phyloP scores from a whole-genome alignment of 2,329 filamentous ascomycete species.

The Albophoma yamanashiensis region DNA sequence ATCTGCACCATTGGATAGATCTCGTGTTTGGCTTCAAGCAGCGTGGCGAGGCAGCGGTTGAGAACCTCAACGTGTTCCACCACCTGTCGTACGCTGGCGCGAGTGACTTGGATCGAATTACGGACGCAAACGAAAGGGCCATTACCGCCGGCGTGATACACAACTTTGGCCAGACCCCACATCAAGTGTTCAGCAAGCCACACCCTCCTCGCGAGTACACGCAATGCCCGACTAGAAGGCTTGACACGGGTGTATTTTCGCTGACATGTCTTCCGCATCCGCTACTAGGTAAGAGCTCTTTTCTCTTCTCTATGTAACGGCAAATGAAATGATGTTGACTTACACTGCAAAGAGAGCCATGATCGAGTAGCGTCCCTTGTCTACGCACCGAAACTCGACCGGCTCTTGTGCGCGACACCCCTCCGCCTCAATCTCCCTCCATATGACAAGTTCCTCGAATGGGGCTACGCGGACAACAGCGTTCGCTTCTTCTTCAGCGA shows the following conservation, averaged over 20 bases:
- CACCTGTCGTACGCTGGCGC: constrained; percentile 91
- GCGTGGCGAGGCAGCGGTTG: constrained; percentile 80
- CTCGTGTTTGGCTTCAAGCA: constrained; percentile 92
- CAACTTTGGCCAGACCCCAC: constrained; percentile 95
- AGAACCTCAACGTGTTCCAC: constrained; percentile 91
- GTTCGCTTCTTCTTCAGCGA: constrained; percentile 85
- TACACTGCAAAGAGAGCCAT: constrained; percentile 40
- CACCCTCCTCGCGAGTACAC: constrained; percentile 68
- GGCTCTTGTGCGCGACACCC: constrained; percentile 71
- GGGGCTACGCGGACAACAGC: constrained; percentile 90
- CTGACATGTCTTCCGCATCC: constrained; percentile 71
- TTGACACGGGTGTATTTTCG: constrained; percentile 69
- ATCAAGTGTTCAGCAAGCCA: constrained; percentile 78
- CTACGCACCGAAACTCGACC: constrained; percentile 70
- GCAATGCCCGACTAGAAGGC: constrained; percentile 51
- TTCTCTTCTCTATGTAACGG: neutral
- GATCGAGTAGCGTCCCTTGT: constrained; percentile 73
- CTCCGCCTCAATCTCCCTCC: constrained; percentile 84
- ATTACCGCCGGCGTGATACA: constrained; percentile 95
- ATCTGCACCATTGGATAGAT: constrained; percentile 92
- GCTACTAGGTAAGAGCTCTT: constrained; percentile 45
- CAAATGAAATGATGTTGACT: neutral
- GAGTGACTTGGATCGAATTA: constrained; percentile 83
- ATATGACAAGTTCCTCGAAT: constrained; percentile 88
- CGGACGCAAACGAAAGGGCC: constrained; percentile 74